phyloP scores from a whole-genome alignment of 2,329 filamentous ascomycete species.

The Dendrostoma leiphaemia region DNA sequence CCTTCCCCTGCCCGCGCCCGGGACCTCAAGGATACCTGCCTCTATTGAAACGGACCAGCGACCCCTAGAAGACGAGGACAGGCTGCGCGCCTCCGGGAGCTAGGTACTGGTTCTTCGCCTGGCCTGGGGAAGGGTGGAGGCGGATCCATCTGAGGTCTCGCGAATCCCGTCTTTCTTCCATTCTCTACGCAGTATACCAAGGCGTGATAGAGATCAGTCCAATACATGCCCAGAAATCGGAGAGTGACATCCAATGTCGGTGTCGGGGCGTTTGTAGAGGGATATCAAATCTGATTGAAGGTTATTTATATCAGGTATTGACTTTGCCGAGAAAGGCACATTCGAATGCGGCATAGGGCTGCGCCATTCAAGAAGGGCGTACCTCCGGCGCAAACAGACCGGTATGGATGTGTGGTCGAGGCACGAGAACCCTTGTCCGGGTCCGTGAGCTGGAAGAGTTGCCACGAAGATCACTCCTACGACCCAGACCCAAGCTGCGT shows the following conservation, averaged over 20 bases:
- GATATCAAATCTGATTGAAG: neutral
- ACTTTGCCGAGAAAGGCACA: neutral
- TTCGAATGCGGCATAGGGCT: neutral
- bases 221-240: constrained; percentile 5
- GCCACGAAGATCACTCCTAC: constrained; percentile 11
- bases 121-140: constrained; percentile 17
- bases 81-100: neutral
- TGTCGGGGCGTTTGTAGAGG: neutral
- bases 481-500: constrained; percentile 10
- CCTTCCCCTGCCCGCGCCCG: constrained; percentile 4
- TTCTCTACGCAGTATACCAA: neutral
- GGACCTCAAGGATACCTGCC: constrained; percentile 11
- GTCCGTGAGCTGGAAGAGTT: constrained; percentile 15
- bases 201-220: neutral
- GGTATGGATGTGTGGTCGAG: constrained; percentile 14
- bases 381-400: constrained; percentile 8
- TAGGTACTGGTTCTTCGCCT: neutral
- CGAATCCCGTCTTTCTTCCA: neutral
- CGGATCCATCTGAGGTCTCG: constrained; percentile 7
- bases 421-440: constrained; percentile 10
- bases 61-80: constrained; percentile 9
- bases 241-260: neutral
- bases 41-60: constrained; percentile 17
- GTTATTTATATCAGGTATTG: neutral
- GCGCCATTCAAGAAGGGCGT: constrained; percentile 3